phyloP scores from a whole-genome alignment of 768 basidiomycete species.

The Phlegmacium glaucopus region DNA sequence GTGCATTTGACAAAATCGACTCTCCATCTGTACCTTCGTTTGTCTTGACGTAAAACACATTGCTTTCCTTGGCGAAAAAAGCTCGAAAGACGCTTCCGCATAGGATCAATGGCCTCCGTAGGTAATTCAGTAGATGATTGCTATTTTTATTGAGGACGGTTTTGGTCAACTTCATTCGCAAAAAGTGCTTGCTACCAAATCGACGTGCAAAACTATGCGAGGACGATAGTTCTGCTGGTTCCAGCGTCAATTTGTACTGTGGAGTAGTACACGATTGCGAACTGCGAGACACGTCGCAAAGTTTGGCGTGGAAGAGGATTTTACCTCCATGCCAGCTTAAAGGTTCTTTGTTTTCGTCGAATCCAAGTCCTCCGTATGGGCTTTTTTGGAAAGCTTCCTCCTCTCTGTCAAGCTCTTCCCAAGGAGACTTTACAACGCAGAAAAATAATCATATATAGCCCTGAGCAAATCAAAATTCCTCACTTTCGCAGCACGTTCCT shows the following conservation, averaged over 20 bases:
- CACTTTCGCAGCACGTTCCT: slow-evolving; percentile 20
- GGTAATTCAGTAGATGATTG: slow-evolving; percentile 35
- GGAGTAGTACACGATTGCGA: slow-evolving; percentile 21
- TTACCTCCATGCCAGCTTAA: slow-evolving; percentile 60
- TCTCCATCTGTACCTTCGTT: slow-evolving; percentile 36
- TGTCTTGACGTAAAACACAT: slow-evolving; percentile 52
- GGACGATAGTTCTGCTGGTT: slow-evolving; percentile 46
- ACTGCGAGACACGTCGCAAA: slow-evolving; percentile 20
- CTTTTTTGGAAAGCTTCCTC: slow-evolving; percentile 33
- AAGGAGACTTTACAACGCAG: slow-evolving; percentile 44
- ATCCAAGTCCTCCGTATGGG: slow-evolving; percentile 39
- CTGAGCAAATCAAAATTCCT: neutral
- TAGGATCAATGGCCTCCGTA: slow-evolving; percentile 50
- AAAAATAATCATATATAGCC: neutral
- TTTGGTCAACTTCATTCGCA: slow-evolving; percentile 46
- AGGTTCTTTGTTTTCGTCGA: slow-evolving; percentile 28
- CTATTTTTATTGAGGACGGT: slow-evolving; percentile 26
- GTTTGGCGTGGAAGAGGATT: slow-evolving; percentile 48
- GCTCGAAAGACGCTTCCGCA: slow-evolving; percentile 53
- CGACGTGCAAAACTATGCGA: slow-evolving; percentile 56
- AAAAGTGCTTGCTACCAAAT: slow-evolving; percentile 59
- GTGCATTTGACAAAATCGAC: slow-evolving; percentile 10
- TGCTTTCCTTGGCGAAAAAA: slow-evolving; percentile 58
- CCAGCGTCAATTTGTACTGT: slow-evolving; percentile 40
- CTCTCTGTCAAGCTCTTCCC: slow-evolving; percentile 61